Evolutionary conservation across 139 green algal genomes (phyloP).

Genomic region (Deuterostichococcus epilithicus): DNA sequence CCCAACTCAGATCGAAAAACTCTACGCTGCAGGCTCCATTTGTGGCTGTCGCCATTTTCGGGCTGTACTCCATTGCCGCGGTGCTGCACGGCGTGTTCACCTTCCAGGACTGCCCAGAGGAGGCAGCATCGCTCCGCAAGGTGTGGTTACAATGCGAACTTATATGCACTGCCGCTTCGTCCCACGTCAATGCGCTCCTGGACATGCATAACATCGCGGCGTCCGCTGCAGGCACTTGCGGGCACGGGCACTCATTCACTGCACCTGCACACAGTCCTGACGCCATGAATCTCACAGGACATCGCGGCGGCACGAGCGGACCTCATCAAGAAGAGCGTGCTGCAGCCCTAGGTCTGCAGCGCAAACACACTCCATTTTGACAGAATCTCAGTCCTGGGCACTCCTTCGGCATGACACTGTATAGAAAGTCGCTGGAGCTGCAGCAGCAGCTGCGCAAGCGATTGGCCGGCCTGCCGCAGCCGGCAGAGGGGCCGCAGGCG

Average conservation of each 20-base stretch:
- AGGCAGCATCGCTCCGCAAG: constrained; percentile 36
- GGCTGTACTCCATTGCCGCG: constrained; percentile 19
- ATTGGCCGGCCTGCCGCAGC: background rate
- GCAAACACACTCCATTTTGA: no score
- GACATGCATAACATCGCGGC: background rate
- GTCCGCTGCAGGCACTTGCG: background rate
- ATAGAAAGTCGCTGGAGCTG: background rate
- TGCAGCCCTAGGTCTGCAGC: background rate
- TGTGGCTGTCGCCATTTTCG: constrained; percentile 18
- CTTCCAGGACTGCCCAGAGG: constrained; percentile 48
- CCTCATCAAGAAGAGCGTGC: background rate
- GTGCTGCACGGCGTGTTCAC: constrained; percentile 42
- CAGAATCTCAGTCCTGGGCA: no score
- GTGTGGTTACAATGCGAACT: constrained; percentile 4
- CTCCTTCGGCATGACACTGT: background rate
- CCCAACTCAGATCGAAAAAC: background rate
- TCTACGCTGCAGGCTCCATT: constrained; percentile 32
- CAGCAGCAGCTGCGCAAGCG: background rate
- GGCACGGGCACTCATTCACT: background rate
- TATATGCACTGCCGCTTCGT: background rate
- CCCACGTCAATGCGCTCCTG: background rate
- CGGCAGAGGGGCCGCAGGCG: background rate
- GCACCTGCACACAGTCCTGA: background rate
- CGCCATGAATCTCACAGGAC: background rate
- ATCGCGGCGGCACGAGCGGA: background rate